Percentiles rank a stretch among this genome's conserved stretches.
Evolutionary conservation across 805 yeast species (phyloP).

Genomic region (Ascoidea asiatica): DNA sequence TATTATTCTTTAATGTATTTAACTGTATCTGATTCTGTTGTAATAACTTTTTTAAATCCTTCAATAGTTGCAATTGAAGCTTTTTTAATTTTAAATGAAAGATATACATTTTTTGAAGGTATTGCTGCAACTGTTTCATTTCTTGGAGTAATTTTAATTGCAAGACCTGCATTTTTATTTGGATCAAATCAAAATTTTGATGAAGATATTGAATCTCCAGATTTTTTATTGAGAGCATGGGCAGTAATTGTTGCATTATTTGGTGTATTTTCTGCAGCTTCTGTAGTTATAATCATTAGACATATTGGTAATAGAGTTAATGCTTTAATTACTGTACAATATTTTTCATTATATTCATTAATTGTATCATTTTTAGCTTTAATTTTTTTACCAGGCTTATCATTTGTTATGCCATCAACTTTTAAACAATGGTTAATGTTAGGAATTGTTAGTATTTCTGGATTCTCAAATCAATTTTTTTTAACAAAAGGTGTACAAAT

Average conservation of each 20-base stretch:
- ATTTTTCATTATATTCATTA: slow-evolving; percentile 51
- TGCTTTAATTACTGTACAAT: slow-evolving; percentile 67
- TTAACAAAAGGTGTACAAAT: slow-evolving; percentile 75
- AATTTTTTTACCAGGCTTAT: slow-evolving; percentile 39
- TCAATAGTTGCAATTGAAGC: slow-evolving; percentile 66
- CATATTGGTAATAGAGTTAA: slow-evolving; percentile 70
- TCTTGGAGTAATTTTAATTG: slow-evolving; percentile 65
- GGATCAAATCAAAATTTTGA: slow-evolving; percentile 15
- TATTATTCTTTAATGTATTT: slow-evolving; percentile 65
- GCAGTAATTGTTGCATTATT: slow-evolving; percentile 52
- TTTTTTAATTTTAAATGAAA: slow-evolving; percentile 49
- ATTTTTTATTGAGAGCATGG: slow-evolving; percentile 39
- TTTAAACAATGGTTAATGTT: slow-evolving; percentile 54
- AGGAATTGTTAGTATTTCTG: slow-evolving; percentile 51
- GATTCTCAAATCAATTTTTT: slow-evolving; percentile 71
- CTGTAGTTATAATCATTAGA: slow-evolving; percentile 58
- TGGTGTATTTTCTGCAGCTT: slow-evolving; percentile 59
- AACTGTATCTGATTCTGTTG: slow-evolving; percentile 69
- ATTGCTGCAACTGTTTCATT: slow-evolving; percentile 56
- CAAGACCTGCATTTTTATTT: slow-evolving; percentile 66
- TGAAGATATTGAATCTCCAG: slow-evolving; percentile 33
- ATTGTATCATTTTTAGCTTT: slow-evolving; percentile 41
- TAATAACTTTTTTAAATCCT: slow-evolving; percentile 69
- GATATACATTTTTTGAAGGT: slow-evolving; percentile 53
- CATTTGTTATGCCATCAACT: slow-evolving; percentile 50